Percentiles rank a stretch among this genome's conserved stretches.
Evolutionary conservation across 2,329 filamentous ascomycete genomes (phyloP).

Genomic region (Chrysoporthe cubensis): DNA sequence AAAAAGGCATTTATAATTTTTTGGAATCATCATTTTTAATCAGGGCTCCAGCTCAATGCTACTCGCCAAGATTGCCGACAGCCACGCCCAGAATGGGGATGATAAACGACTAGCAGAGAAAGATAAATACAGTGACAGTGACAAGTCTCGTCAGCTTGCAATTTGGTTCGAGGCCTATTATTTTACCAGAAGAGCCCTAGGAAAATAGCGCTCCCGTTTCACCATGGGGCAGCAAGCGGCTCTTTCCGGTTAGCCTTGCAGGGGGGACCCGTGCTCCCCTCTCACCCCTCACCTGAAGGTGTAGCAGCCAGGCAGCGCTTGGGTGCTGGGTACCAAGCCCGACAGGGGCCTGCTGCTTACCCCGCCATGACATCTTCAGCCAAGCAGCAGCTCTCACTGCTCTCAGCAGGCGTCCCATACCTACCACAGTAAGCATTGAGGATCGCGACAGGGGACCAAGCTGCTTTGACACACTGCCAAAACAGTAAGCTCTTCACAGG

Average conservation of each 20-base stretch:
- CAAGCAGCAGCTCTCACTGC: neutral
- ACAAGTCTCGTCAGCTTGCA: no score
- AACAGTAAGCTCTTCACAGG: slow-evolving; percentile 15
- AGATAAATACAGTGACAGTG: no score
- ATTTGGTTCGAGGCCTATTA: no score
- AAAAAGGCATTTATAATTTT: no score
- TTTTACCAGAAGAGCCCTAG: no score
- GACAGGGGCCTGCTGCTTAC: slow-evolving; percentile 17
- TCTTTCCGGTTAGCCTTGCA: neutral
- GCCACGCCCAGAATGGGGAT: no score
- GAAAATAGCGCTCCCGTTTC: neutral
- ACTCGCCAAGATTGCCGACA: no score
- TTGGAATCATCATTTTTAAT: no score
- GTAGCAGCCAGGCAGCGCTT: neutral
- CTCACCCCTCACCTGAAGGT: neutral
- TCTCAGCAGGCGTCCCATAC: neutral
- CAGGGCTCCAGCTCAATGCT: no score
- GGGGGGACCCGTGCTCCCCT: neutral
- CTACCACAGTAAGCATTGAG: slow-evolving; percentile 11
- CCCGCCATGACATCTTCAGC: slow-evolving; percentile 30
- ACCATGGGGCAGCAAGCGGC: neutral
- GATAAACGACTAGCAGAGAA: no score
- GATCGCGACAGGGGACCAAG: slow-evolving; percentile 25
- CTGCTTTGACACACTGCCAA: slow-evolving; percentile 24
- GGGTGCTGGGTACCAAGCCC: slow-evolving; percentile 9